Conservation (phyloP, 305 asterid species). For the Galium porrigens region DNA sequence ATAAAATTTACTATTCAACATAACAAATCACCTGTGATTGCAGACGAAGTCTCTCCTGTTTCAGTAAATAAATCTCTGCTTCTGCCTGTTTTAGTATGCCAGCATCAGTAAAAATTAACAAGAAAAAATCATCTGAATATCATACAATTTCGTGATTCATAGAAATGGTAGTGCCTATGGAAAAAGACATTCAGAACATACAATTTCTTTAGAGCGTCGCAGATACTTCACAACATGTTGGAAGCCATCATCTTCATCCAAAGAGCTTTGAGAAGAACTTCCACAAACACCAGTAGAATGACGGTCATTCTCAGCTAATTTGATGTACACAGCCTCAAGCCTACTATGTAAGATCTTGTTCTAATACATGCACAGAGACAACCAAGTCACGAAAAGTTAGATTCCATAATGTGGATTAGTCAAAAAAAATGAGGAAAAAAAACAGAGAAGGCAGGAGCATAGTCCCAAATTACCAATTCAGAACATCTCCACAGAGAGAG, state of each 20-base stretch:
- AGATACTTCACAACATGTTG: conserved; percentile 71
- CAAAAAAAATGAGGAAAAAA: not conserved
- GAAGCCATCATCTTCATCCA: conserved; percentile 56
- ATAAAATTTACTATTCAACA: not conserved
- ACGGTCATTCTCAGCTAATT: conserved; percentile 64
- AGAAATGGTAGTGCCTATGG: not conserved
- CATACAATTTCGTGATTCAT: not conserved
- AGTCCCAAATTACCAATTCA: not conserved
- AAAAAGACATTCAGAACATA: conserved; percentile 9
- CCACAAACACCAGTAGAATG: conserved; percentile 38
- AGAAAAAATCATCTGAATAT: not conserved
- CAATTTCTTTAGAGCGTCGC: conserved; percentile 76
- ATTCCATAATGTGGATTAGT: not conserved
- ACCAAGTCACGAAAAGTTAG: not conserved
- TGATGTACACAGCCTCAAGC: conserved; percentile 79
- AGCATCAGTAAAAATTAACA: not conserved
- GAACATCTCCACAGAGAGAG: too few relatives aligned
- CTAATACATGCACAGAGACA: conserved; percentile 9
- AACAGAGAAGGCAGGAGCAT: not conserved
- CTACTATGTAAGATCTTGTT: conserved; percentile 71
- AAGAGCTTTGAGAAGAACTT: conserved; percentile 28
- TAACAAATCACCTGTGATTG: conserved; percentile 48
- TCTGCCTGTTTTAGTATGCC: conserved; percentile 30
- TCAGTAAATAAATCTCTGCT: conserved; percentile 79
- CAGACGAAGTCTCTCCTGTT: conserved; percentile 70